These are phyloP conservation scores for Leptodermis oblonga DNA, from an alignment of 257 asterid genomes.

Conservation along the genomic window DNA sequence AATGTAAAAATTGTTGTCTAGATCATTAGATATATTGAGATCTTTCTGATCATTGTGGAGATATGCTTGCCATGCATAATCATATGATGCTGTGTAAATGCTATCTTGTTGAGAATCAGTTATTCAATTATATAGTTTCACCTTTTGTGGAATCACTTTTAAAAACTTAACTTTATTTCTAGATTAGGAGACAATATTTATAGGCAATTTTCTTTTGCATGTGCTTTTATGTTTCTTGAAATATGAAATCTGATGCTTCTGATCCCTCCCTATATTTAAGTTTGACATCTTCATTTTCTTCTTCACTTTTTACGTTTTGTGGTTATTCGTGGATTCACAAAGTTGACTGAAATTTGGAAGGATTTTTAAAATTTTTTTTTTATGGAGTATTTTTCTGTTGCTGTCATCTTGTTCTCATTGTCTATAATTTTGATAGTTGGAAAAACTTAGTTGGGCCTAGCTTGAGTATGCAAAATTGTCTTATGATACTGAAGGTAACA, in stretches of 20 bases:
- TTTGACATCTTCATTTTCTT: neutral
- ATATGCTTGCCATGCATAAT: neutral
- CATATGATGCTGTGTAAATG: neutral
- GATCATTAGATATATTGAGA: neutral
- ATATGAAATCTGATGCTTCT: neutral
- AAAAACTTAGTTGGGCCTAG: neutral
- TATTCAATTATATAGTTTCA: neutral
- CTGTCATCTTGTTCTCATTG: neutral
- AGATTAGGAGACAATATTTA: neutral
- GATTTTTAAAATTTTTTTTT: neutral
- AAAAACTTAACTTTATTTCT: too few species aligned
- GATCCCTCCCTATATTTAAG: neutral
- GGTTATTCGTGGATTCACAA: neutral
- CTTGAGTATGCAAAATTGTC: neutral
- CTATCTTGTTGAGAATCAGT: neutral
- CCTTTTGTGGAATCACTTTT: neutral
- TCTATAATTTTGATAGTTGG: neutral
- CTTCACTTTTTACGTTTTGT: neutral
- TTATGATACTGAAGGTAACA: neutral
- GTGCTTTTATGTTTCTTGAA: neutral
- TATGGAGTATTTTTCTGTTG: neutral
- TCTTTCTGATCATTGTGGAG: neutral
- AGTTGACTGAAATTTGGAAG: neutral
- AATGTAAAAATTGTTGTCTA: too few species aligned
- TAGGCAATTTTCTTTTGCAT: neutral